A percentile compares a stretch with the other conserved stretches of the same genome.
Conservation (phyloP, 208 protist species). For the Porcisia deanei region DNA sequence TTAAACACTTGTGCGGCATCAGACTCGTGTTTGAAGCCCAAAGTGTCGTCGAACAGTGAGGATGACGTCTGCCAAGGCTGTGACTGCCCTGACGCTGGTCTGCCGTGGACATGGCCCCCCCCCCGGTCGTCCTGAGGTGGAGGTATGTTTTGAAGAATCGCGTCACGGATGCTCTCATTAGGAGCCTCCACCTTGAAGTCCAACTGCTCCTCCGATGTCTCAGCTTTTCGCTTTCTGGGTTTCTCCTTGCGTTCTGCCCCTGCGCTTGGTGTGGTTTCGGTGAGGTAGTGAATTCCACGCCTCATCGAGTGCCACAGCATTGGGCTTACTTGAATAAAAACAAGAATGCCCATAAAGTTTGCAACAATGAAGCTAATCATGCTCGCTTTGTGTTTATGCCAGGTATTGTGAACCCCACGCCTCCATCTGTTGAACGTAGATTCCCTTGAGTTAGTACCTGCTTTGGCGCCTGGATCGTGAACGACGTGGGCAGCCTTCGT, state of each 20-base stretch:
- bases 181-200: constrained; percentile 17
- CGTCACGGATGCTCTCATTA: constrained; percentile 12
- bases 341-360: constrained; percentile 69
- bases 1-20: constrained; percentile 25
- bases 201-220: background rate
- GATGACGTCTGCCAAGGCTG: constrained; percentile 21
- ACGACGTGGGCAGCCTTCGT: constrained; percentile 6
- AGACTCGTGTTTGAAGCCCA: background rate
- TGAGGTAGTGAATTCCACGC: constrained; percentile 25
- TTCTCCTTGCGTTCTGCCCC: constrained; percentile 19
- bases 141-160: constrained; percentile 18
- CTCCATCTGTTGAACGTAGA: constrained; percentile 26
- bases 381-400: constrained; percentile 29
- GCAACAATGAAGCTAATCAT: constrained; percentile 58
- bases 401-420: constrained; percentile 12
- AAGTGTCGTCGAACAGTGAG: constrained; percentile 27
- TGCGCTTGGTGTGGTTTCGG: background rate
- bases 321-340: constrained; percentile 55
- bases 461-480: background rate
- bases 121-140: background rate
- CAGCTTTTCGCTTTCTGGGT: constrained; percentile 5
- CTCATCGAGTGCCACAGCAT: constrained; percentile 38
- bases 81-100: background rate
- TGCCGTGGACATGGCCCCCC: background rate
- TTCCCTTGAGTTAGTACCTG: background rate